These are phyloP conservation scores for Potentilla sterilis DNA, from an alignment of 306 rosid species.

Conservation along the genomic window DNA sequence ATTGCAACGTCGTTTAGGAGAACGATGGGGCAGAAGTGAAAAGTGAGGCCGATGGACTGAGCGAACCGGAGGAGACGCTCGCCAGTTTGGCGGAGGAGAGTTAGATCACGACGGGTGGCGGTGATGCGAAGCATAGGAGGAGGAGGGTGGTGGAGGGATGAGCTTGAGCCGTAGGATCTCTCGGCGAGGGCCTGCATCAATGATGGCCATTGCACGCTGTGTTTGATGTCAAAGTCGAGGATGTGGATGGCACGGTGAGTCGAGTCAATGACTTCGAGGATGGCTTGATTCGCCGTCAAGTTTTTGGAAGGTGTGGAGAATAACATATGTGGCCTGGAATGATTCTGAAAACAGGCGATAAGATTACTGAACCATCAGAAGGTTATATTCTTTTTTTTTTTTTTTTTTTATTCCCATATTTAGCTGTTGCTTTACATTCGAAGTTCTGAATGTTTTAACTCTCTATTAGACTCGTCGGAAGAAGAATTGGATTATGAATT, in stretches of 20 bases:
- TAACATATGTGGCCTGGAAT: constrained; percentile 97
- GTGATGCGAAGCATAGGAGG: constrained; percentile 52
- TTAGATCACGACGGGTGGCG: constrained; percentile 41
- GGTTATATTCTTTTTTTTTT: constrained; percentile 38
- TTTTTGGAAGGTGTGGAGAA: no score
- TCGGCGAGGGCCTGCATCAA: constrained; percentile 60
- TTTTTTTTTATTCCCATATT: not conserved
- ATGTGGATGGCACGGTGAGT: constrained; percentile 40
- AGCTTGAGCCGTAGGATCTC: constrained; percentile 26
- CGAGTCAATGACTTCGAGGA: constrained; percentile 45
- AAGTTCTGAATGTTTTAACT: constrained; percentile 27
- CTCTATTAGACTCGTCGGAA: constrained; percentile 60
- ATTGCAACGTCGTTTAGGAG: constrained; percentile 13
- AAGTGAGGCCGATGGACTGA: constrained; percentile 42
- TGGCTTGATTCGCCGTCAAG: constrained; percentile 57
- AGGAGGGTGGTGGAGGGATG: constrained; percentile 20
- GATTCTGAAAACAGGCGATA: constrained; percentile 77
- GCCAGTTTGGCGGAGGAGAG: constrained; percentile 43
- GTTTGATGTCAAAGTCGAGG: constrained; percentile 52
- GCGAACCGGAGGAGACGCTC: constrained; percentile 49
- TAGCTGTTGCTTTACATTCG: constrained; percentile 1
- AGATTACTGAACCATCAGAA: constrained; percentile 63
- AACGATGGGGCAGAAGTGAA: constrained; percentile 47
- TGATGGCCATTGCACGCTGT: constrained; percentile 65
- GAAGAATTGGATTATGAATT: constrained; percentile 85